These are phyloP conservation scores for Globisporangium nodosum DNA, from an alignment of 352 stramenopile genomes.

Conservation along the genomic window DNA sequence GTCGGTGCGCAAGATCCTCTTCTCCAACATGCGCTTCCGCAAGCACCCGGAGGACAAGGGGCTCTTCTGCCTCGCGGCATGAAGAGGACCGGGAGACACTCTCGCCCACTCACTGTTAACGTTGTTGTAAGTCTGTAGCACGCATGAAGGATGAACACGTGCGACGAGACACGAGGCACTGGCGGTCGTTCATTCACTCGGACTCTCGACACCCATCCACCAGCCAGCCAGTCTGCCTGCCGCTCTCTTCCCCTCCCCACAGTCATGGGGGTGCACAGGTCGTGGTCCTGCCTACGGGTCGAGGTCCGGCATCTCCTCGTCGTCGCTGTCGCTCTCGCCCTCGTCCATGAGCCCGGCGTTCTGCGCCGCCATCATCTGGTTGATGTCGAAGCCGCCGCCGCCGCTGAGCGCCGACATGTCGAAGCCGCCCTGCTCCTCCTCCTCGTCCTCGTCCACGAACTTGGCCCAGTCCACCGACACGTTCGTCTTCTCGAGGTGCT, in stretches of 20 bases:
- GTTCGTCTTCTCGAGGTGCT: constrained; percentile 95
- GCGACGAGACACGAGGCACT: background rate
- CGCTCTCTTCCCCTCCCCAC: background rate
- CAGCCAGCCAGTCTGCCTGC: background rate
- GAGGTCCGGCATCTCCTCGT: constrained; percentile 82
- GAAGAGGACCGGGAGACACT: constrained; percentile 8
- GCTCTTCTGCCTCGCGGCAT: constrained; percentile 64
- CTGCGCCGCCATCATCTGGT: constrained; percentile 90
- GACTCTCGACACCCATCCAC: background rate
- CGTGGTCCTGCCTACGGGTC: constrained; percentile 29
- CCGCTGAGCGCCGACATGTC: constrained; percentile 85
- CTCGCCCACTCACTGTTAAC: background rate
- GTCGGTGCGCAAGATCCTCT: constrained; percentile 87
- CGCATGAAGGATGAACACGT: background rate
- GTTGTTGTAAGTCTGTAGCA: background rate
- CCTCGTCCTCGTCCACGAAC: constrained; percentile 96
- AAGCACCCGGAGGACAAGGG: constrained; percentile 71
- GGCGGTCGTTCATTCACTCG: background rate
- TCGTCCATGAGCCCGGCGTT: constrained; percentile 75
- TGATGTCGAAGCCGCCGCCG: constrained; percentile 93
- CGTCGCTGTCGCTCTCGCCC: constrained; percentile 61
- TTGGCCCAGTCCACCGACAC: constrained; percentile 96
- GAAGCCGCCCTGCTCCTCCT: constrained; percentile 84
- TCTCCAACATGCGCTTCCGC: constrained; percentile 81
- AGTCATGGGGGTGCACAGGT: too few species aligned